Evolutionary conservation across 352 stramenopile genomes (phyloP).

Genomic region (Phytophthora citricola): DNA sequence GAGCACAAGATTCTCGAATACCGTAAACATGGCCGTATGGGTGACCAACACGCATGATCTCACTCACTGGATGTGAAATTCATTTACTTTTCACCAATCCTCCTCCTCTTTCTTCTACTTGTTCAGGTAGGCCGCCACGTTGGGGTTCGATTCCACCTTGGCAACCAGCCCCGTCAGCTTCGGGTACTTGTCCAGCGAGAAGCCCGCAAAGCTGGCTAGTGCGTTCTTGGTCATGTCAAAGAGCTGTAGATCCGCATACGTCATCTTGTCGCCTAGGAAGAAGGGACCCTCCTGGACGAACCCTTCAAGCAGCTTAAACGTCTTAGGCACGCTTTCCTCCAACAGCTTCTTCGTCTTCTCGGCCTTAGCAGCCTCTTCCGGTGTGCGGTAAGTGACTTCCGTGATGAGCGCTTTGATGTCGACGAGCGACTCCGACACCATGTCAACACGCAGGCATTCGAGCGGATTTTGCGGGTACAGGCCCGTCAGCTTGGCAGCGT

Average conservation of each 20-base stretch:
- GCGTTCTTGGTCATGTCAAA: slow-evolving; percentile 61
- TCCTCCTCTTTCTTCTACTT: slow-evolving; percentile 28
- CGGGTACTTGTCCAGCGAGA: slow-evolving; percentile 46
- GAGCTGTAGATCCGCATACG: slow-evolving; percentile 60
- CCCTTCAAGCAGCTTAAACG: slow-evolving; percentile 46
- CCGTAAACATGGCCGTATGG: too few relatives aligned
- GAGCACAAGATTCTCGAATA: too few relatives aligned
- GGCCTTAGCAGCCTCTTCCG: slow-evolving; percentile 47
- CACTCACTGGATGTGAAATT: too few relatives aligned
- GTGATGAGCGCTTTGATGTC: slow-evolving; percentile 44
- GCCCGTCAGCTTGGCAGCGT: slow-evolving; percentile 59
- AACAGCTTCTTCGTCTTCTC: slow-evolving; percentile 55
- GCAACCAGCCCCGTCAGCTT: slow-evolving; percentile 51
- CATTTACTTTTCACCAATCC: not conserved
- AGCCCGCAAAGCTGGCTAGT: slow-evolving; percentile 39
- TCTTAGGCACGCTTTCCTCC: slow-evolving; percentile 49
- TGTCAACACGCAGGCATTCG: slow-evolving; percentile 62
- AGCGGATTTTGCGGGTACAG: slow-evolving; percentile 66
- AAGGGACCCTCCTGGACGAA: slow-evolving; percentile 48
- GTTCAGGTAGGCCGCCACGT: slow-evolving; percentile 48
- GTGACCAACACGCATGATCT: too few relatives aligned
- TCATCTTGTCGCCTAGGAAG: slow-evolving; percentile 56
- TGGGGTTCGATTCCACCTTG: slow-evolving; percentile 40
- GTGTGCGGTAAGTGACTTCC: slow-evolving; percentile 42
- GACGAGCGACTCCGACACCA: slow-evolving; percentile 52